Conservation (phyloP, 495 filamentous ascomycete genomes). For the Penicillium nucicola region DNA sequence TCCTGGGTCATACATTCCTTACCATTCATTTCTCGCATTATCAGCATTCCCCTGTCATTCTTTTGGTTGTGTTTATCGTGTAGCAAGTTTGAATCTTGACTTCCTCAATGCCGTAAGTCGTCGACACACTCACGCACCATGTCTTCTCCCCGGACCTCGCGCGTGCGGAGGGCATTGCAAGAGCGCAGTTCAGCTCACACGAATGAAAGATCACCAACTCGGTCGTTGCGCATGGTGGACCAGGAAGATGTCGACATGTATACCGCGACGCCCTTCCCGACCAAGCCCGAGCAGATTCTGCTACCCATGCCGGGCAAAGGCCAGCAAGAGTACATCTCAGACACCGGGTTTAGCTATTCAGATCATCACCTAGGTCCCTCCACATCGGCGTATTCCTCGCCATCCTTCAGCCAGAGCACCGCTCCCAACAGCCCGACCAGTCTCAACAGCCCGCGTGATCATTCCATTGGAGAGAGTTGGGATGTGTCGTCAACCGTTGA, state of each 20-base stretch:
- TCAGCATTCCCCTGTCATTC: constrained; percentile 18
- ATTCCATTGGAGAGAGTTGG: constrained; percentile 34
- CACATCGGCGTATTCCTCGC: constrained; percentile 26
- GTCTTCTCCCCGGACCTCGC: constrained; percentile 32
- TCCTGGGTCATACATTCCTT: constrained; percentile 34
- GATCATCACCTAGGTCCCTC: constrained; percentile 11
- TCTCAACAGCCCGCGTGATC: constrained; percentile 30
- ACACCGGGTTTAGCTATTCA: constrained; percentile 30
- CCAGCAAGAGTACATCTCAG: constrained; percentile 33
- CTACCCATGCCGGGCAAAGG: constrained; percentile 46
- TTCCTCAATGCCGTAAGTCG: constrained; percentile 33
- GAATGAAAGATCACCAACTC: constrained; percentile 40
- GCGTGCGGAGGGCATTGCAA: constrained; percentile 45
- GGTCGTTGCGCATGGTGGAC: constrained; percentile 36
- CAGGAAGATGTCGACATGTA: constrained; percentile 41
- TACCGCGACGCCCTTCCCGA: constrained; percentile 46
- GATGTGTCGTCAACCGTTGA: constrained; percentile 43
- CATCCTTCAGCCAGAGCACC: constrained; percentile 24
- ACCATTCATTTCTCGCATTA: constrained; percentile 3
- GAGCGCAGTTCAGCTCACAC: constrained; percentile 52
- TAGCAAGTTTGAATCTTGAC: neutral
- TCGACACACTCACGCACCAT: constrained; percentile 28
- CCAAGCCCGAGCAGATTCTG: constrained; percentile 51
- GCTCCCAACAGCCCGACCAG: too few relatives aligned
- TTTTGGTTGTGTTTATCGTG: constrained; percentile 9